Conservation (phyloP, 306 rosid species). For the Boehmeria nivea region DNA sequence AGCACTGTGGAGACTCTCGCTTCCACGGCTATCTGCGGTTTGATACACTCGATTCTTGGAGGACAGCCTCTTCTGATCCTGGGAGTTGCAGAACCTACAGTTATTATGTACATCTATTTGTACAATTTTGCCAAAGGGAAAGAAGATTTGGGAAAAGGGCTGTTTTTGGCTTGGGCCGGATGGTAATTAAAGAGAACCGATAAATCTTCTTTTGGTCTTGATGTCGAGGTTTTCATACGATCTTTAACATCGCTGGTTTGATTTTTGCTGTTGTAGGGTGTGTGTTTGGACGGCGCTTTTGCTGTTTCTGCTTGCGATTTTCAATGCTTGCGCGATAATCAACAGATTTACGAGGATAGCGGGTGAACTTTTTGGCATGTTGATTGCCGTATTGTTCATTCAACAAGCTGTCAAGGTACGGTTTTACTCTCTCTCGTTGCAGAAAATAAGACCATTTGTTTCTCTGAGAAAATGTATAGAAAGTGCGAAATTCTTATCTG, state of each 20-base stretch:
- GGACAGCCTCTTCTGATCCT: constrained; percentile 80
- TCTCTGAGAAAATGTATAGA: too few species aligned
- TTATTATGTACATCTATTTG: constrained; percentile 79
- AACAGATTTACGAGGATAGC: constrained; percentile 81
- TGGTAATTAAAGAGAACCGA: constrained; percentile 39
- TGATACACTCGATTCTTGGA: constrained; percentile 78
- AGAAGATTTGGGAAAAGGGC: constrained; percentile 49
- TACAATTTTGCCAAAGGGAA: constrained; percentile 61
- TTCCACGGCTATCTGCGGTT: constrained; percentile 87
- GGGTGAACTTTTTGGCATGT: constrained; percentile 81
- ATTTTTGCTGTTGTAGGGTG: constrained; percentile 47
- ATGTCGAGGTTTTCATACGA: not conserved
- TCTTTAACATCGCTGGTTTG: constrained; percentile 9
- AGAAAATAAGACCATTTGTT: too few species aligned
- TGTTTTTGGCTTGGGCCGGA: constrained; percentile 87
- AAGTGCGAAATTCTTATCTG: not conserved
- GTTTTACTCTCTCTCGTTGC: not conserved
- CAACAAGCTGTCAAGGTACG: constrained; percentile 84
- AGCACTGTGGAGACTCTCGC: constrained; percentile 84
- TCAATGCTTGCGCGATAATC: constrained; percentile 69
- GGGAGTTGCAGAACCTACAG: constrained; percentile 97
- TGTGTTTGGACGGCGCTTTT: constrained; percentile 82
- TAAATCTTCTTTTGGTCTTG: too few species aligned
- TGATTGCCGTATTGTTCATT: constrained; percentile 74
- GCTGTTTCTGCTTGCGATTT: constrained; percentile 61